Percentiles rank a stretch among this genome's conserved stretches.
These are phyloP conservation scores for Corynascus novoguineensis DNA, from an alignment of 495 filamentous ascomycete genomes.

Conservation along the genomic window DNA sequence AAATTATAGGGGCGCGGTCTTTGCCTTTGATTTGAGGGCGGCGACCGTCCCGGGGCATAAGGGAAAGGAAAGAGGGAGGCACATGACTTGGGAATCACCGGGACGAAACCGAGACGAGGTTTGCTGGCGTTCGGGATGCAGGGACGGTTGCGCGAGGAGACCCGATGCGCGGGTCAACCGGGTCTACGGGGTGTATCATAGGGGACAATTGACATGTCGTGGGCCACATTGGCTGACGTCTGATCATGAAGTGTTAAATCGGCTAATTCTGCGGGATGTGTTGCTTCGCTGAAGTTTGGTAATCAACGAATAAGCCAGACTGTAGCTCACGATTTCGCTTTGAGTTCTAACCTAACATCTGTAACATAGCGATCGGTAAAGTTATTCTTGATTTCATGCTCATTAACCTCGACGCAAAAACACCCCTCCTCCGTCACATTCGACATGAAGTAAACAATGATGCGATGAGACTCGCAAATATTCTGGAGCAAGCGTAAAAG, in stretches of 20 bases:
- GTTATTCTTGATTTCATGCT: too few species aligned
- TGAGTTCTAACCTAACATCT: too few species aligned
- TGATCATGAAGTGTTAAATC: neutral
- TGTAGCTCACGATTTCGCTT: too few species aligned
- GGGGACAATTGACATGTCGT: slow-evolving; percentile 8
- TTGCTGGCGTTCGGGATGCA: slow-evolving; percentile 15
- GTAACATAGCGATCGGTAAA: too few species aligned
- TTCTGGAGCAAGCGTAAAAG: too few species aligned
- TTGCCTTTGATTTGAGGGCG: neutral
- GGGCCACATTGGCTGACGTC: neutral
- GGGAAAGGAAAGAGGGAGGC: neutral
- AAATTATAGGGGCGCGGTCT: neutral
- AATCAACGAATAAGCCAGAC: too few species aligned
- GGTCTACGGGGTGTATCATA: slow-evolving; percentile 8
- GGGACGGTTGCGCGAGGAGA: slow-evolving; percentile 4
- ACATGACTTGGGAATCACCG: slow-evolving; percentile 6
- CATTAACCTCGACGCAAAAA: too few species aligned
- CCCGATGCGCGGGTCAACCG: slow-evolving; percentile 9
- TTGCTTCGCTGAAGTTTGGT: too few species aligned
- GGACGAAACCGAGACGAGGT: slow-evolving; percentile 11
- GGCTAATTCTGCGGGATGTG: too few species aligned
- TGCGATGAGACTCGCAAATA: too few species aligned
- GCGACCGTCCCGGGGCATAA: neutral
- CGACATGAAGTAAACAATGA: too few species aligned
- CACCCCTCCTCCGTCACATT: too few species aligned